Conservation (phyloP, 192 early-diverging fungal genomes). For the Umbelopsis sp. region DNA sequence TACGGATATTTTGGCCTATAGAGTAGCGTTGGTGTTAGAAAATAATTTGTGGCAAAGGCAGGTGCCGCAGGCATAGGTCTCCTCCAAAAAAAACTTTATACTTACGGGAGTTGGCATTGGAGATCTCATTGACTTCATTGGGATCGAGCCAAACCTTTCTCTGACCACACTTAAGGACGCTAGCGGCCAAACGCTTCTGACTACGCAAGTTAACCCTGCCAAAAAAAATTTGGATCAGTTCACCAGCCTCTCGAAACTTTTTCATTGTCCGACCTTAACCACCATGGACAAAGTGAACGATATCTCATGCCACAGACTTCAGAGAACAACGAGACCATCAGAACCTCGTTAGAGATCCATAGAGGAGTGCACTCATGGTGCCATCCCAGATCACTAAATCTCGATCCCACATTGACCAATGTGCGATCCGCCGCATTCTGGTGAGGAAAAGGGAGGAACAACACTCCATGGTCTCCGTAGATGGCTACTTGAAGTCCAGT, state of each 20-base stretch:
- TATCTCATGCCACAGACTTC: not conserved
- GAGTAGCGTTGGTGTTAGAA: not conserved
- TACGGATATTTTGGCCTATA: constrained; percentile 91
- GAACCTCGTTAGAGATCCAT: not conserved
- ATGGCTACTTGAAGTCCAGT: not conserved
- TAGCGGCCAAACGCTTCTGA: constrained; percentile 96
- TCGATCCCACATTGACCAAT: not conserved
- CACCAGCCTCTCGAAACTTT: not conserved
- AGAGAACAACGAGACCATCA: not conserved
- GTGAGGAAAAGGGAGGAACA: not conserved
- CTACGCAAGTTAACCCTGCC: constrained; percentile 73
- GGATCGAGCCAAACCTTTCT: constrained; percentile 99
- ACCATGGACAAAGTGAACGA: not conserved
- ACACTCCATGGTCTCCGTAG: not conserved
- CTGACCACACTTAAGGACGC: constrained; percentile 97
- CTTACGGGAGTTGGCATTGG: constrained; percentile 98
- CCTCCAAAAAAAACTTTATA: constrained; percentile 11
- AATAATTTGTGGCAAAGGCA: not conserved
- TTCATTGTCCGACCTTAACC: not conserved
- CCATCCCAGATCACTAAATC: constrained; percentile 18
- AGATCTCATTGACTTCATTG: constrained; percentile 92
- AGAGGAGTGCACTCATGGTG: not conserved
- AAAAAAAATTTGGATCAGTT: not conserved
- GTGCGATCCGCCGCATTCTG: not conserved
- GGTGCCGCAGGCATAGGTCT: not conserved